These are phyloP conservation scores for Spathaspora arborariae DNA, from an alignment of 805 yeast species.

Conservation along the genomic window DNA sequence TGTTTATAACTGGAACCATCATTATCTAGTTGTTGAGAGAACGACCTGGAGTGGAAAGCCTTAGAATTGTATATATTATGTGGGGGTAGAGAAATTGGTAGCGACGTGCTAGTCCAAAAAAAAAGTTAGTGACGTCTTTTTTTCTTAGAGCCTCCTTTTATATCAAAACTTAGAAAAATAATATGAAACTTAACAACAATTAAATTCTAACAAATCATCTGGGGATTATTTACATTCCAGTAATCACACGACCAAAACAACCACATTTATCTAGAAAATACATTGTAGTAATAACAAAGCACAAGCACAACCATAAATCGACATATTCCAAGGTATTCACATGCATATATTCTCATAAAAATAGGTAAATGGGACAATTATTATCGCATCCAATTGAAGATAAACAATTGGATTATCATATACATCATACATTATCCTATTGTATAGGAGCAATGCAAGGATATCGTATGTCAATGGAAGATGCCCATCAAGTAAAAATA, in stretches of 20 bases:
- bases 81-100: background rate
- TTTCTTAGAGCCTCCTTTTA: background rate
- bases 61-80: background rate
- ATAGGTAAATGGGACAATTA: slow-evolving; percentile 59
- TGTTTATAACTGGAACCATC: slow-evolving; percentile 25
- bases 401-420: slow-evolving; percentile 50
- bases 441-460: slow-evolving; percentile 78
- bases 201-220: background rate
- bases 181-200: background rate
- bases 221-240: no score
- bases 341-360: background rate
- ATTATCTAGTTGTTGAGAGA: slow-evolving; percentile 8
- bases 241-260: background rate
- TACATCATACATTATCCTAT: slow-evolving; percentile 46
- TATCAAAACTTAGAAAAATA: background rate
- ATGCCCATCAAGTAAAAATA: slow-evolving; percentile 58
- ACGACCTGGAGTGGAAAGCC: background rate
- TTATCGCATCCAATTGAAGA: slow-evolving; percentile 74
- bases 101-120: no score
- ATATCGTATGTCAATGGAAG: slow-evolving; percentile 71
- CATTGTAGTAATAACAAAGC: background rate
- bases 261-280: background rate
- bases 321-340: background rate
- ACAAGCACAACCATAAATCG: background rate
- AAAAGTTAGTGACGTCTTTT: background rate